Evolutionary conservation across 331 rosid genomes (phyloP).

Genomic region (Acacia concinna): DNA sequence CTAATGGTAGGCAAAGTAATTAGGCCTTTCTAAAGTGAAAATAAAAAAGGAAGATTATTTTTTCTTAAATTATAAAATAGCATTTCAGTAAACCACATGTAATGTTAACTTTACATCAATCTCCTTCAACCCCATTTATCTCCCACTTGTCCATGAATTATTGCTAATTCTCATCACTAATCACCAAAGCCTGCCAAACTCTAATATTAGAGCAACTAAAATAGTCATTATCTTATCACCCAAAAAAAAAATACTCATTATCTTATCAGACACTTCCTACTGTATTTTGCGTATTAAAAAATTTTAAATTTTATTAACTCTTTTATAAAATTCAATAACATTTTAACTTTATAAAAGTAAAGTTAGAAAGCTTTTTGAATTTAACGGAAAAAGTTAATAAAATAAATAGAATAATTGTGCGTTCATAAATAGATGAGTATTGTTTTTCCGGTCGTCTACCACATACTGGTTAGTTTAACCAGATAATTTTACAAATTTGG

Average conservation of each 20-base stretch:
- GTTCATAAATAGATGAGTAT: no score
- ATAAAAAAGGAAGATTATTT: background rate
- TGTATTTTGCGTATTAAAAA: no score
- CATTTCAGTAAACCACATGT: background rate
- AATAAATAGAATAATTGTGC: no score
- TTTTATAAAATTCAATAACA: no score
- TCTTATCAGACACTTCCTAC: no score
- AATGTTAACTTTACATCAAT: background rate
- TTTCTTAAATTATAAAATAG: background rate
- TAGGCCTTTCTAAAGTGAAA: constrained; percentile 35
- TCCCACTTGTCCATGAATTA: constrained; percentile 31
- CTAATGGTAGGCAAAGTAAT: constrained; percentile 41
- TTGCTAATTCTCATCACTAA: constrained; percentile 40
- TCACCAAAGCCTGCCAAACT: constrained; percentile 35
- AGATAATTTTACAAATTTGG: background rate
- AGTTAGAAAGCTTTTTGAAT: no score
- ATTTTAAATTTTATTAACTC: no score
- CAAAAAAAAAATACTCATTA: background rate
- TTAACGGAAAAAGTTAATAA: no score
- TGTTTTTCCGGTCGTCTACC: background rate
- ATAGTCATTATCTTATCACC: background rate
- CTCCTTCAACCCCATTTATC: constrained; percentile 23
- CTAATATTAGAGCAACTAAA: background rate
- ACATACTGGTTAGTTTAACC: background rate
- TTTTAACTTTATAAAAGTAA: no score